Evolutionary conservation across 2,329 filamentous ascomycete genomes (phyloP), one percentile per base, ranked within the genome.

Genomic region (Nemania sp.): DNA sequence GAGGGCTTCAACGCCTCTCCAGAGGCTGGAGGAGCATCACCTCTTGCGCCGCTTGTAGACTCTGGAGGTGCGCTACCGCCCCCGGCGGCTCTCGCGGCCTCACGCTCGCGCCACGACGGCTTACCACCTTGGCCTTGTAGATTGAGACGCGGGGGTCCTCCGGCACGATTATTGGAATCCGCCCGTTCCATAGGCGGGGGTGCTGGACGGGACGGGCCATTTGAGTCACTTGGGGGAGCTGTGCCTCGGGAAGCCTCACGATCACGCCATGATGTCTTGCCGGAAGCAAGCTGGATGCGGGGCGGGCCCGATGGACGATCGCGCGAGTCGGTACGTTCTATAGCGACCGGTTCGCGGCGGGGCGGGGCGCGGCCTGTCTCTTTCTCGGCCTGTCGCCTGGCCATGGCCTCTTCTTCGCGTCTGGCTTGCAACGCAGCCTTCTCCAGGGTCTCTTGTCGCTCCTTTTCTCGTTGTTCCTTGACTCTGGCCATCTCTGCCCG

Each of bases 361-460:
- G 80, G 51, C 73, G 74, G 13, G 20, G 62, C 64, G 68, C 73
- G 62, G 71, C 77, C 78, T 73, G 82, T 82, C 75, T 87, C 87
- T 81, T 88, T 93, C 80, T 89, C 89, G 67, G 86, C 90, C 76
- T 86, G 88, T 79, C 88, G 89, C 74, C 92, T 89, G 73, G 91
- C 92, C 81, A 94, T 89, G 18, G 93, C 94, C 80, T 97, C 94
- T 75, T 96, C 94, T 80, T 97, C 94, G 79, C 93, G 90, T 77
- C 93, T 88, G 74, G 89, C 89, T 82, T 98, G 95, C 73, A 88
- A 82, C 13, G 88, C 88, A 55, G 85, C 87, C 80, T 86, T 88
- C 82, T 91, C 89, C 70, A 87, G 78, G 68, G 83, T 82, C 79
- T 94, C 91, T 81, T 97, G 87, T 64, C 88, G 86, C 80, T 91